Percentiles rank a stretch among this genome's conserved stretches.
phyloP scores from a whole-genome alignment of 345 rosid species.

The Hirschfeldia incana region DNA sequence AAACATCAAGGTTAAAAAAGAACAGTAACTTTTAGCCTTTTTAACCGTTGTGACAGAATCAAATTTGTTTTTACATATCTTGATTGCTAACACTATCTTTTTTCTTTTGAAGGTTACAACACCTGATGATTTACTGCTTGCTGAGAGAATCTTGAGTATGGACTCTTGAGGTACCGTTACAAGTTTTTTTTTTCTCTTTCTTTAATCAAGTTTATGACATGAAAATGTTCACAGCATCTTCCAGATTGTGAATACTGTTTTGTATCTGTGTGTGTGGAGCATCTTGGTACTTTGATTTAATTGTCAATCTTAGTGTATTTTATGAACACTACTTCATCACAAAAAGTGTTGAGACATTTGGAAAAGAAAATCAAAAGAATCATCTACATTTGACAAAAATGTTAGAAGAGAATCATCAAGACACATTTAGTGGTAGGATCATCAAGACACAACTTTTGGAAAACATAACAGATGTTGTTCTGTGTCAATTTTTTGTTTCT shows the following conservation, averaged over 20 bases:
- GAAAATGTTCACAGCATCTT: neutral
- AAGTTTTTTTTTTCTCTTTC: neutral
- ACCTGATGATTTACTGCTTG: conserved; percentile 85
- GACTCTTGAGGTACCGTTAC: conserved; percentile 17
- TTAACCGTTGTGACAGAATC: neutral
- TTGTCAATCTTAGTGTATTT: neutral
- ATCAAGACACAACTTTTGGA: too few relatives aligned
- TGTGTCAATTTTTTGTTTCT: neutral
- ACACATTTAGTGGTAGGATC: neutral
- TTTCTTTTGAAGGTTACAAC: conserved; percentile 68
- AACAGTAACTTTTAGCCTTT: neutral
- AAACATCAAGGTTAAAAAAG: conserved; percentile 69
- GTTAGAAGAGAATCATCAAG: neutral
- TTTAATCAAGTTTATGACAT: neutral
- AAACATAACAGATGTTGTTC: too few relatives aligned
- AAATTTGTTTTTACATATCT: neutral
- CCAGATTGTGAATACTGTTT: neutral
- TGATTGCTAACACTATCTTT: neutral
- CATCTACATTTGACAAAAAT: neutral
- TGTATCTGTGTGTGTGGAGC: neutral
- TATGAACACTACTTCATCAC: too few relatives aligned
- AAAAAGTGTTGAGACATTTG: neutral
- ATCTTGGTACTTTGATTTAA: neutral
- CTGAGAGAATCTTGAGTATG: conserved; percentile 72
- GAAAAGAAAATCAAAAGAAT: neutral